Conservation (phyloP, 495 filamentous ascomycete genomes). For the Filosporella fistucella region DNA sequence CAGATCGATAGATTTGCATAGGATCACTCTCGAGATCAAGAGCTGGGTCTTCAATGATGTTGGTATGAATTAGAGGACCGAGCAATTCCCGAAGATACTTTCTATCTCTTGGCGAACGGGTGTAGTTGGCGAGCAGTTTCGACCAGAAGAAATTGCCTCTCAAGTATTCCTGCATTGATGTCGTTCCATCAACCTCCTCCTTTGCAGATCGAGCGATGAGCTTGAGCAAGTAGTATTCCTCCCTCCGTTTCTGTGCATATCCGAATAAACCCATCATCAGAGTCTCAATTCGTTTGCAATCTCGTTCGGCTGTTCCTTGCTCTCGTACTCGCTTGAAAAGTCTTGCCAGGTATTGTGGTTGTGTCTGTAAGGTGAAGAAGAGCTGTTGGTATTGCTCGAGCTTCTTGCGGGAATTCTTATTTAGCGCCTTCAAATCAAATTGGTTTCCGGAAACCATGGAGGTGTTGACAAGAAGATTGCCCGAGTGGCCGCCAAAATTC, state of each 20-base stretch:
- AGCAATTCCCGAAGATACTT: conserved; percentile 86
- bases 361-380: conserved; percentile 96
- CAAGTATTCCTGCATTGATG: conserved; percentile 75
- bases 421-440: conserved; percentile 93
- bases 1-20: conserved; percentile 92
- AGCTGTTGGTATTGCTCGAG: conserved; percentile 95
- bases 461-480: conserved; percentile 78
- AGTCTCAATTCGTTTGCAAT: conserved; percentile 85
- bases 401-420: conserved; percentile 92
- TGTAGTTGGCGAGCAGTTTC: conserved; percentile 80
- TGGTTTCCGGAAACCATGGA: conserved; percentile 86
- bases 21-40: conserved; percentile 96
- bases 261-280: conserved; percentile 97
- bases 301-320: conserved; percentile 82
- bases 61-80: conserved; percentile 76
- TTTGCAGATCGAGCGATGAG: conserved; percentile 76
- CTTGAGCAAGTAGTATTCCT: conserved; percentile 96
- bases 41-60: conserved; percentile 85
- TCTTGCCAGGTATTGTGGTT: conserved; percentile 87
- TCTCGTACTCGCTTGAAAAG: conserved; percentile 83
- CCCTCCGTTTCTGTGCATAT: conserved; percentile 91
- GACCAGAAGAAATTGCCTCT: conserved; percentile 91
- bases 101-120: conserved; percentile 85
- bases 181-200: conserved; percentile 78
- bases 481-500: conserved; percentile 90